Evolutionary conservation across 1,139 yeast species (phyloP), one percentile per base, ranked within the genome.

Genomic region (Debaryomyces coudertii): DNA sequence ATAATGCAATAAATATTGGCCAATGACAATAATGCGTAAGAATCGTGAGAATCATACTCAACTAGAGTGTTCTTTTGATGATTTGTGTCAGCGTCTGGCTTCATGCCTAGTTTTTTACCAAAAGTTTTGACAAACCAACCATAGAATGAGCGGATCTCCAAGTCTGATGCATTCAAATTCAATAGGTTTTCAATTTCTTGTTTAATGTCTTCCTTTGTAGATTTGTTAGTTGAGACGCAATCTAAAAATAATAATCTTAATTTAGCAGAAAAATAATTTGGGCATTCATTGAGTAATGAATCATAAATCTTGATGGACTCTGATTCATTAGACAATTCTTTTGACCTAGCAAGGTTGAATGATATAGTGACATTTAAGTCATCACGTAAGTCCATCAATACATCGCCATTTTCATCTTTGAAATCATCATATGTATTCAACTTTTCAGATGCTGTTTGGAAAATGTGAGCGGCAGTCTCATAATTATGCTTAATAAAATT

Each of bases 21-120:
- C 61, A 95, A 75, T 1, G 97, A 90, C 20, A 92, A 80, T 53
- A 95, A 76, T 0, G 99, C 95, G 65, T 92, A 93, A 40, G 85
- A 72, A 65, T 93, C 99, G 63, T 90, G 97, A 1, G 90, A 84
- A 62, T 92, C 90, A 60, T 80, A 82, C 47, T 87, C 83, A 28
- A 85, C 87, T 54, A 93, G 76, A 0, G 99, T 90, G 43, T 86
- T 88, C 64, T 89, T 89, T 62, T 88, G 92, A 61, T 89, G 96
- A 20, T 78, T 73, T 50, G 89, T 85, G 63, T 90, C 97, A 30
- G 80, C 66, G 53, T 80, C 85, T 18, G 82, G 80, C 46, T 71
- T 76, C 50, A 77, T 69, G 7, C 80, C 82, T 43, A 79, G 61
- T 53, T 77, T 80, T 54, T 85, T 87, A 29, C 79, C 79, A 52